A percentile compares a stretch with the other conserved stretches of the same genome.
Conservation (phyloP, 1,139 yeast genomes). For the Candida sp. region DNA sequence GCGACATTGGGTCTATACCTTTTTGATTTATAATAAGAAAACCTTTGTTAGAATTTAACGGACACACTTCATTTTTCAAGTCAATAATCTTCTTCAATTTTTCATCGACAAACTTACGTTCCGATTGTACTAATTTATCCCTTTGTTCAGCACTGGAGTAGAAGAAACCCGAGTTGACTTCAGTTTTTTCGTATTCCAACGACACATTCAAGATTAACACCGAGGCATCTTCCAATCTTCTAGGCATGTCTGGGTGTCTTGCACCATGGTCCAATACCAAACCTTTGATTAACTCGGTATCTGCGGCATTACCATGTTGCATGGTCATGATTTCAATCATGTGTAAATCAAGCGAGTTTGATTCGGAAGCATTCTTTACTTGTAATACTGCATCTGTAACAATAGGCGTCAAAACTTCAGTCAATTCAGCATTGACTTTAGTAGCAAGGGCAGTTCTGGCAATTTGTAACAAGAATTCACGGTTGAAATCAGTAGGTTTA, state of each 20-base stretch:
- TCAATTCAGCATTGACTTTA: slow-evolving; percentile 72
- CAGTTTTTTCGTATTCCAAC: slow-evolving; percentile 96
- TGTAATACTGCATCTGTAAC: slow-evolving; percentile 95
- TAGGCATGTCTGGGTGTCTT: slow-evolving; percentile 99
- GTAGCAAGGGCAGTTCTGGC: slow-evolving; percentile 89
- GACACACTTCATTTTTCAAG: slow-evolving; percentile 89
- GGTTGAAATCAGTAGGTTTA: slow-evolving; percentile 53
- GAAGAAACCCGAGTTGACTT: slow-evolving; percentile 94
- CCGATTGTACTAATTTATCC: slow-evolving; percentile 91
- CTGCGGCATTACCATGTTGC: slow-evolving; percentile 89
- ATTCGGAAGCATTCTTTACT: slow-evolving; percentile 54
- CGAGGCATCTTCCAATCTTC: slow-evolving; percentile 74
- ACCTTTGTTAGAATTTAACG: slow-evolving; percentile 66
- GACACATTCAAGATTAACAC: slow-evolving; percentile 90
- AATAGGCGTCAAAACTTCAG: slow-evolving; percentile 84
- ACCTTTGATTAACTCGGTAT: slow-evolving; percentile 82
- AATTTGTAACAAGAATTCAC: slow-evolving; percentile 87
- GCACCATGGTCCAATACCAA: slow-evolving; percentile 98
- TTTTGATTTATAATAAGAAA: slow-evolving; percentile 97
- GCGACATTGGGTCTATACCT: slow-evolving; percentile 98
- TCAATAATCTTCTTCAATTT: slow-evolving; percentile 90
- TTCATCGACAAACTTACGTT: slow-evolving; percentile 92
- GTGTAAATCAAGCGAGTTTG: slow-evolving; percentile 70
- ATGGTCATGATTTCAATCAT: slow-evolving; percentile 99
- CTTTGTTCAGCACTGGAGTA: slow-evolving; percentile 96